Evolutionary conservation across 2,329 filamentous ascomycete species (phyloP).

Genomic region (Alternaria sp.): DNA sequence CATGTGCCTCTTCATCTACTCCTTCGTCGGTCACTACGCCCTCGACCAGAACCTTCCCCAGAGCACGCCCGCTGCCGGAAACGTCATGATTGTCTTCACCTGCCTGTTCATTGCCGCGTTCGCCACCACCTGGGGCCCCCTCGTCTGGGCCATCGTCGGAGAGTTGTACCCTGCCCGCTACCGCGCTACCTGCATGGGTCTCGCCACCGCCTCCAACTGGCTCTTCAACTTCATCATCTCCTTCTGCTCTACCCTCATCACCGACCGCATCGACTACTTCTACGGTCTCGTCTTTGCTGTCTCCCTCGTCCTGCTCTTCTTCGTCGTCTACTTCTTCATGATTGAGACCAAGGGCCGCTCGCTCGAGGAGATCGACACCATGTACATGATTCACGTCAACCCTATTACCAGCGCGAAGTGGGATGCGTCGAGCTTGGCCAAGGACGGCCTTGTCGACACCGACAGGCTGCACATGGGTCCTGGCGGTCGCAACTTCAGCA

Average conservation of each 20-base stretch:
- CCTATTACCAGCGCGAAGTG: slow-evolving; percentile 68
- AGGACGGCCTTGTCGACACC: slow-evolving; percentile 42
- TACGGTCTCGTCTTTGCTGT: slow-evolving; percentile 80
- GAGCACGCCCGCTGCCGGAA: slow-evolving; percentile 56
- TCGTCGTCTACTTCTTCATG: slow-evolving; percentile 79
- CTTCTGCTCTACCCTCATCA: slow-evolving; percentile 84
- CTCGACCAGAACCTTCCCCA: slow-evolving; percentile 39
- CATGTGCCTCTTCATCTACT: slow-evolving; percentile 64
- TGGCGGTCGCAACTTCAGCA: slow-evolving; percentile 42
- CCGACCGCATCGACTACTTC: slow-evolving; percentile 70
- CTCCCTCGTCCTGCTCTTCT: slow-evolving; percentile 66
- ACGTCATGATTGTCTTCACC: slow-evolving; percentile 71
- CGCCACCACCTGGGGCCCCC: slow-evolving; percentile 73
- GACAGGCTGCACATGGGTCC: slow-evolving; percentile 42
- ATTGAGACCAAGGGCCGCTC: slow-evolving; percentile 76
- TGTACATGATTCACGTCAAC: slow-evolving; percentile 70
- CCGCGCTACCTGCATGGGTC: slow-evolving; percentile 54
- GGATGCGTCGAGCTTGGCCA: slow-evolving; percentile 40
- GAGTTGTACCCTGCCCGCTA: slow-evolving; percentile 70
- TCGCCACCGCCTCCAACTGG: slow-evolving; percentile 54
- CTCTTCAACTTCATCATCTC: slow-evolving; percentile 57
- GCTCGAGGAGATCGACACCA: slow-evolving; percentile 78
- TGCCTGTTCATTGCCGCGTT: slow-evolving; percentile 72
- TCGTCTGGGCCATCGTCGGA: slow-evolving; percentile 73
- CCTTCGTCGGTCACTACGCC: slow-evolving; percentile 54